Evolutionary conservation across 2,329 filamentous ascomycete genomes (phyloP), one percentile per base, ranked within the genome.

Genomic region (Calonectria crousiana): DNA sequence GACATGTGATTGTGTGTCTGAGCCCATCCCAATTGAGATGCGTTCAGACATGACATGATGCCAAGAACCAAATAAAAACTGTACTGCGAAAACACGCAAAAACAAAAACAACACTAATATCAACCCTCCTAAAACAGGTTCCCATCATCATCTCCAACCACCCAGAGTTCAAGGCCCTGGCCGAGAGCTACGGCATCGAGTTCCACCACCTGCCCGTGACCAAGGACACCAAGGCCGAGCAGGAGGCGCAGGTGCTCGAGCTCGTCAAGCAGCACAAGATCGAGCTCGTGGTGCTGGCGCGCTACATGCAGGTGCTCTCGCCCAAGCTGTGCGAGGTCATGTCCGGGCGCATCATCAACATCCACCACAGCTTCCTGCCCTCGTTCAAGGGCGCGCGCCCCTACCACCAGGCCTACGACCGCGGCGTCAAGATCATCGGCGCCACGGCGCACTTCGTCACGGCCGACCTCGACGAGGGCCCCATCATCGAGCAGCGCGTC

Each of bases 341-440:
- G 94, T 93, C 92, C 66, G 95, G 95, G 73, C 92, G 92, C 83
- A 97, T 97, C 86, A 96, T 97, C 93, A 97, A 97, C 87, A 96
- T 97, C 85, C 95, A 97, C 87, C 95, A 97, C 87, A 93, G 91
- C 78, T 97, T 97, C 90, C 84, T 97, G 89, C 95, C 95, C 0
- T 93, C 90, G 13, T 97, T 97, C 91, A 97, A 97, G 89, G 95
- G 95, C 75, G 95, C 95, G 36, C 95, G 95, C 86, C 95, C 95
- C 4, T 97, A 97, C 85, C 95, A 96, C 85, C 95, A 97, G 88
- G 95, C 95, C 10, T 96, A 94, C 82, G 94, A 96, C 76, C 91
- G 94, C 34, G 95, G 95, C 74, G 95, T 97, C 78, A 97, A 97
- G 90, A 96, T 97, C 79, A 95, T 96, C 72, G 95, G 95, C 73